Conservation (phyloP, 208 protist species). For the Baffinella frigidus region DNA sequence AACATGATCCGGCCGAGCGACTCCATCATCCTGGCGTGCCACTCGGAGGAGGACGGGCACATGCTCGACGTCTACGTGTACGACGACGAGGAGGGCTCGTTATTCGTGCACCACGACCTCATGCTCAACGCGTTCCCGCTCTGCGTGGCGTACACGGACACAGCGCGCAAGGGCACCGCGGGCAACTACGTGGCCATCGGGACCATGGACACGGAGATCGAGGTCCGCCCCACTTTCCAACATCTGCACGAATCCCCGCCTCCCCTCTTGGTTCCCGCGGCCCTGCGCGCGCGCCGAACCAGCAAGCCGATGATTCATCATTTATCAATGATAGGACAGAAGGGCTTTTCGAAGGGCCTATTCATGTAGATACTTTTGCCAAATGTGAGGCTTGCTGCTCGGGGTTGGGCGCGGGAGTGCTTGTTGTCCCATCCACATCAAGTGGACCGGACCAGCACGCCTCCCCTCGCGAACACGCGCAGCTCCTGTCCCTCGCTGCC, state of each 20-base stretch:
- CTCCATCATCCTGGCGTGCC: background rate
- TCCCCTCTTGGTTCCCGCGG: too few relatives aligned
- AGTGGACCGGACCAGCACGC: too few relatives aligned
- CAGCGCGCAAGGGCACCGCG: background rate
- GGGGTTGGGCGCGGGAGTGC: too few relatives aligned
- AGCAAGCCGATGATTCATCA: background rate
- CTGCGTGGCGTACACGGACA: conserved; percentile 33
- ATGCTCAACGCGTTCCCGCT: conserved; percentile 53
- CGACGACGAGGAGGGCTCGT: conserved; percentile 25
- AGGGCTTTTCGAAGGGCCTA: background rate
- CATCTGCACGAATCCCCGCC: too few relatives aligned
- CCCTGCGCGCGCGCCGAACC: too few relatives aligned
- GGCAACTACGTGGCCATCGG: conserved; percentile 38
- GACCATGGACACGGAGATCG: conserved; percentile 51
- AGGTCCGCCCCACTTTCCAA: too few relatives aligned
- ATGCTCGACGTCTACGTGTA: conserved; percentile 56
- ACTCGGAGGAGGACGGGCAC: conserved; percentile 38
- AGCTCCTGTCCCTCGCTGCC: too few relatives aligned
- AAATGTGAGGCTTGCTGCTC: background rate
- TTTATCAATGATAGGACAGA: background rate
- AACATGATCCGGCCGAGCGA: conserved; percentile 42
- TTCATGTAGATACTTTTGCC: background rate
- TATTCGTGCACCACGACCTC: conserved; percentile 57
- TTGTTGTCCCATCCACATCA: too few relatives aligned
- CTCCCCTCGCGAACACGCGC: too few relatives aligned